Percentiles rank a stretch among this genome's conserved stretches.
These are phyloP conservation scores for Cocos nucifera DNA, from an alignment of 176 grass and related monocot genomes.

Conservation along the genomic window DNA sequence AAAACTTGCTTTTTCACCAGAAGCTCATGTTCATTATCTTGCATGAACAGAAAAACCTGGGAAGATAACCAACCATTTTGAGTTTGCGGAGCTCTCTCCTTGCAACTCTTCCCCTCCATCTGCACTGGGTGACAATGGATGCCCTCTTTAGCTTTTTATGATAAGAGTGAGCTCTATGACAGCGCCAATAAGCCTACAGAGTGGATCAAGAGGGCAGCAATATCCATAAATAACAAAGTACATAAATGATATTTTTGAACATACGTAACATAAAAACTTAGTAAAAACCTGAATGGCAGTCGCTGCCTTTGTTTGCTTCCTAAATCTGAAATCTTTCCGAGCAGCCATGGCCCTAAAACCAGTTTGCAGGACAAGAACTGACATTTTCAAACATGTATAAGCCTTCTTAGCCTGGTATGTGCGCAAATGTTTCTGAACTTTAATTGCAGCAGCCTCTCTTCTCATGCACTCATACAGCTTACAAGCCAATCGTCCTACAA, in stretches of 20 bases:
- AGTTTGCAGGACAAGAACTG: conserved; percentile 74
- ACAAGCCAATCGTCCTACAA: conserved; percentile 85
- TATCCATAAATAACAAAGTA: conserved; percentile 7
- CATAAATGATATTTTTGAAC: too few species aligned
- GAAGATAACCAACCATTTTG: conserved; percentile 66
- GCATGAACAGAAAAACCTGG: not conserved
- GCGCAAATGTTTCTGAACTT: conserved; percentile 83
- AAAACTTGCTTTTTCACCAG: not conserved
- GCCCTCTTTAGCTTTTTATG: conserved; percentile 65
- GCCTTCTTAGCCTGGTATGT: conserved; percentile 70
- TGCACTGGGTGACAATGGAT: conserved; percentile 84
- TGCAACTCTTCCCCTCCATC: conserved; percentile 88
- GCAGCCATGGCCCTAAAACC: conserved; percentile 80
- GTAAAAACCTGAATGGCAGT: conserved; percentile 62
- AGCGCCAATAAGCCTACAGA: conserved; percentile 65
- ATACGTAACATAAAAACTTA: conserved; percentile 5
- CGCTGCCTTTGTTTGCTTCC: conserved; percentile 60
- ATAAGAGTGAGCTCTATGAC: conserved; percentile 63
- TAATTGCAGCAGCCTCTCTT: conserved; percentile 65
- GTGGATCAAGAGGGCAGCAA: conserved; percentile 11
- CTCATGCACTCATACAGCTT: conserved; percentile 67
- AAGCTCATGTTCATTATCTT: conserved; percentile 2
- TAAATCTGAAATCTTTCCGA: conserved; percentile 73
- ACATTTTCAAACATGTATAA: conserved; percentile 49
- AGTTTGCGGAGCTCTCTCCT: conserved; percentile 93